Evolutionary conservation across 768 basidiomycete genomes (phyloP).

Genomic region (Candolleomyces eurysporus): DNA sequence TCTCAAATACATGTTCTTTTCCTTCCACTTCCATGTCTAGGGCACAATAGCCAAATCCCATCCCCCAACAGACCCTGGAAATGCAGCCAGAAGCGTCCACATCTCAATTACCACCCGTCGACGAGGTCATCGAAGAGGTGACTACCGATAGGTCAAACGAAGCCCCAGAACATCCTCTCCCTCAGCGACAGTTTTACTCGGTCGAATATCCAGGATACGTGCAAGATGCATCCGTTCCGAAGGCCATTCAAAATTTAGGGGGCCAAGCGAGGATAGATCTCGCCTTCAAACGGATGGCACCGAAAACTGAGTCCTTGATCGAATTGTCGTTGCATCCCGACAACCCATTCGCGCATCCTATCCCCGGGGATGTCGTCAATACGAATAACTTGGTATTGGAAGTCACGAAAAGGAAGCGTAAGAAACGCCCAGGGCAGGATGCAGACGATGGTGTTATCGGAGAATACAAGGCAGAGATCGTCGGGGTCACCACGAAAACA

Average conservation of each 20-base stretch:
- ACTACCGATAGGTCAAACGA: background rate
- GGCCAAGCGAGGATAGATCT: conserved; percentile 68
- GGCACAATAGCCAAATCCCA: too few species aligned
- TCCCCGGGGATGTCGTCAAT: conserved; percentile 74
- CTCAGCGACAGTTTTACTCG: conserved; percentile 65
- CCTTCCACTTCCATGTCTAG: background rate
- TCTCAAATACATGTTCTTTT: background rate
- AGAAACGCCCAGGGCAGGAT: conserved; percentile 22
- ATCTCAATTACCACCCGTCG: background rate
- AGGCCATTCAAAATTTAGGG: conserved; percentile 67
- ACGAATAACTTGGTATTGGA: conserved; percentile 85
- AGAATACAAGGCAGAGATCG: conserved; percentile 70
- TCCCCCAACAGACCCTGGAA: background rate
- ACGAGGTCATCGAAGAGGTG: conserved; percentile 2
- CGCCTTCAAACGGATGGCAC: conserved; percentile 69
- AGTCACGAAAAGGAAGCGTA: conserved; percentile 72
- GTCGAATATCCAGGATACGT: conserved; percentile 93
- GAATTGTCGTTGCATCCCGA: conserved; percentile 76
- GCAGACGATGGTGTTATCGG: conserved; percentile 42
- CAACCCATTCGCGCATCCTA: conserved; percentile 79
- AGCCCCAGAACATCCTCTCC: conserved; percentile 43
- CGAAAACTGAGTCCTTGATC: conserved; percentile 62
- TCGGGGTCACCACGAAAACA: conserved; percentile 79
- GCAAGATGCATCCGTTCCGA: conserved; percentile 52
- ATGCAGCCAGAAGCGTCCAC: conserved; percentile 8